Percentiles rank a stretch among this genome's conserved stretches.
Evolutionary conservation across 495 filamentous ascomycete genomes (phyloP).

Genomic region (Penicillium canescens): DNA sequence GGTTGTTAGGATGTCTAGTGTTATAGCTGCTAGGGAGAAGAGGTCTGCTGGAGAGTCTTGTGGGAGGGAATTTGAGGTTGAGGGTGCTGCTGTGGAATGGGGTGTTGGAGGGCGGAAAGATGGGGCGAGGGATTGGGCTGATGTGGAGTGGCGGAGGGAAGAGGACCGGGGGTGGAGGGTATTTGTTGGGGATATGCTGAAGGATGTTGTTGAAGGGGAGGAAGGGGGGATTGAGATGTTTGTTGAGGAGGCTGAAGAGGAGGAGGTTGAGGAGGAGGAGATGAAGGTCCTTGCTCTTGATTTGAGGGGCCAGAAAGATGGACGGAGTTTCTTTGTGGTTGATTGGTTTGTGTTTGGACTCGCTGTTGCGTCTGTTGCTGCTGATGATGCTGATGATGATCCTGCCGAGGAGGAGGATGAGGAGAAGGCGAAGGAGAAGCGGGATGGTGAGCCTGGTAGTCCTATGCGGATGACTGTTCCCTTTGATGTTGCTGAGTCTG

Average conservation of each 20-base stretch:
- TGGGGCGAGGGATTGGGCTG: not conserved
- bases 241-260: conserved; percentile 30
- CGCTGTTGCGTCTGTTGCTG: conserved; percentile 1
- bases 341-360: not conserved
- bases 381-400: conserved; percentile 12
- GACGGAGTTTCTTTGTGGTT: not conserved
- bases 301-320: conserved; percentile 19
- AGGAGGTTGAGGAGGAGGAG: conserved; percentile 38
- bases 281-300: conserved; percentile 23
- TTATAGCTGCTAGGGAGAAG: conserved; percentile 46
- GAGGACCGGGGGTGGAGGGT: conserved; percentile 21
- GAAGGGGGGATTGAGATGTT: conserved; percentile 16
- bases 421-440: conserved; percentile 37
- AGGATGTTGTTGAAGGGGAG: conserved; percentile 7
- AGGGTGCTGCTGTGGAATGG: conserved; percentile 7
- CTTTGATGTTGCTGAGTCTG: conserved; percentile 39
- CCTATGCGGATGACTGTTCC: conserved; percentile 44
- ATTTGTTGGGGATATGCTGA: conserved; percentile 5
- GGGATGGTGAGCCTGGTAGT: conserved; percentile 32
- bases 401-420: conserved; percentile 39
- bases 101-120: not conserved
- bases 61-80: not conserved
- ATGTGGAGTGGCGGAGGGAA: conserved; percentile 23
- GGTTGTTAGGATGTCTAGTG: conserved; percentile 76
- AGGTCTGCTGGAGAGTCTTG: conserved; percentile 30